A percentile compares a stretch with the other conserved stretches of the same genome.
These are phyloP conservation scores for Russula virescens DNA, from an alignment of 768 basidiomycete species.

Conservation along the genomic window DNA sequence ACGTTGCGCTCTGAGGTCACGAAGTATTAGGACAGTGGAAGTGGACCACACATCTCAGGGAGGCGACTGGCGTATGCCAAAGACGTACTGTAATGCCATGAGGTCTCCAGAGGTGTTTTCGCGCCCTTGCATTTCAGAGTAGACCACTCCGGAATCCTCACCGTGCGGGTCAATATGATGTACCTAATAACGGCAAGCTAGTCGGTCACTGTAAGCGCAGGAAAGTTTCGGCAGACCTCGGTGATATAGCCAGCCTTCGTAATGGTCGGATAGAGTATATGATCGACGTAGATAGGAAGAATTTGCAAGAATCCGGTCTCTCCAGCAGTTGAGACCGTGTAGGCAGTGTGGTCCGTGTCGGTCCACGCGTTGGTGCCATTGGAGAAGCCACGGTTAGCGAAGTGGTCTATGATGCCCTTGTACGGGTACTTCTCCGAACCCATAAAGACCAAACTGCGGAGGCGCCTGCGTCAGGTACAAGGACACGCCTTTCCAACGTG, in stretches of 20 bases:
- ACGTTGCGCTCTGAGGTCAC: conserved; percentile 57
- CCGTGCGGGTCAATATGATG: conserved; percentile 91
- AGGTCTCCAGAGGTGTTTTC: conserved; percentile 90
- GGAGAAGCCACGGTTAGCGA: conserved; percentile 92
- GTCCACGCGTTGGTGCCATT: conserved; percentile 97
- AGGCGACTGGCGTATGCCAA: not conserved
- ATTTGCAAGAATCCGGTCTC: conserved; percentile 85
- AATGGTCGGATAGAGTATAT: conserved; percentile 93
- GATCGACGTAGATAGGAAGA: conserved; percentile 88
- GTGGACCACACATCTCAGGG: not conserved
- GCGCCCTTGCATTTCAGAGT: conserved; percentile 94
- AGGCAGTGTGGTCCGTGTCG: conserved; percentile 90
- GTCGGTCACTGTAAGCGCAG: not conserved
- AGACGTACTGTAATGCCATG: conserved; percentile 73
- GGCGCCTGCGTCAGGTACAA: not conserved
- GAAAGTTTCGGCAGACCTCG: conserved; percentile 33
- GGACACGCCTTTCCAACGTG: not conserved
- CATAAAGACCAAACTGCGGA: conserved; percentile 77
- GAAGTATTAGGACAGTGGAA: conserved; percentile 12
- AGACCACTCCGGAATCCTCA: conserved; percentile 92
- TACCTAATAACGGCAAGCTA: conserved; percentile 45
- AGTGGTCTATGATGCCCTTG: conserved; percentile 91
- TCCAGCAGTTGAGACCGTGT: conserved; percentile 94
- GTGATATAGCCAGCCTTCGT: conserved; percentile 77
- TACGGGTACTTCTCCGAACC: conserved; percentile 94